A percentile compares a stretch with the other conserved stretches of the same genome.
Evolutionary conservation across 176 grass and related monocot species (phyloP).

Genomic region (Triticum dicoccoides): DNA sequence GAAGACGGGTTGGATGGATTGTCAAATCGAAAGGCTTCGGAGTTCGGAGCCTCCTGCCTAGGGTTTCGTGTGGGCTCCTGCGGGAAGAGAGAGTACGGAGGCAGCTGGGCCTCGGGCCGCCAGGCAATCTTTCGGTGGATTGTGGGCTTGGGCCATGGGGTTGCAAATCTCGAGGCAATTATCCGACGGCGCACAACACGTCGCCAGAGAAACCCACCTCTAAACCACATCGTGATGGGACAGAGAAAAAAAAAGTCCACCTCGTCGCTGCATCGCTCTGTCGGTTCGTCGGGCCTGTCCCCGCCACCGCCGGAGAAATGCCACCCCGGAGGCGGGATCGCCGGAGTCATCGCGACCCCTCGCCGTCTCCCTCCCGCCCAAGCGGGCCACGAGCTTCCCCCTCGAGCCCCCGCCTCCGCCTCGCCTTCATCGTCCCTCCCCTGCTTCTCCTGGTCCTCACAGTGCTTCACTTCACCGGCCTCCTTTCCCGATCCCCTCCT

Average conservation of each 20-base stretch:
- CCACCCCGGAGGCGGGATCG: conserved; percentile 67
- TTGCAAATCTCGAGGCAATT: not conserved
- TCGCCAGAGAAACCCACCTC: not conserved
- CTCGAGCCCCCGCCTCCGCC: conserved; percentile 9
- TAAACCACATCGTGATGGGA: too few species aligned
- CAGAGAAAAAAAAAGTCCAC: too few species aligned
- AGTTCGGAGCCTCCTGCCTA: conserved; percentile 2
- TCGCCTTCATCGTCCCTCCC: conserved; percentile 32
- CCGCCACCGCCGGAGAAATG: conserved; percentile 38
- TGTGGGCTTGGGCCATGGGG: too few species aligned
- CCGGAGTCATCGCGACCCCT: conserved; percentile 39
- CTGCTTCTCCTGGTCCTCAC: conserved; percentile 40
- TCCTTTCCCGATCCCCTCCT: not conserved
- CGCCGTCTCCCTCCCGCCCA: conserved; percentile 13
- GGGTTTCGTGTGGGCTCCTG: conserved; percentile 6
- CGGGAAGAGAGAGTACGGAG: too few species aligned
- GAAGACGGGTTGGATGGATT: conserved; percentile 20
- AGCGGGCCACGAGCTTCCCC: not conserved
- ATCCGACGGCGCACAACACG: not conserved
- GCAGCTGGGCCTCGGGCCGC: too few species aligned
- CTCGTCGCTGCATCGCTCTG: not conserved
- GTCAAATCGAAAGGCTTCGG: not conserved
- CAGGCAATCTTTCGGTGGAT: too few species aligned
- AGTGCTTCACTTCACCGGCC: conserved; percentile 44
- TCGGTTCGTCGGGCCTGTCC: not conserved